A percentile compares a stretch with the other conserved stretches of the same genome.
These are phyloP conservation scores for Populus davidiana DNA, from an alignment of 345 rosid genomes.

Conservation along the genomic window DNA sequence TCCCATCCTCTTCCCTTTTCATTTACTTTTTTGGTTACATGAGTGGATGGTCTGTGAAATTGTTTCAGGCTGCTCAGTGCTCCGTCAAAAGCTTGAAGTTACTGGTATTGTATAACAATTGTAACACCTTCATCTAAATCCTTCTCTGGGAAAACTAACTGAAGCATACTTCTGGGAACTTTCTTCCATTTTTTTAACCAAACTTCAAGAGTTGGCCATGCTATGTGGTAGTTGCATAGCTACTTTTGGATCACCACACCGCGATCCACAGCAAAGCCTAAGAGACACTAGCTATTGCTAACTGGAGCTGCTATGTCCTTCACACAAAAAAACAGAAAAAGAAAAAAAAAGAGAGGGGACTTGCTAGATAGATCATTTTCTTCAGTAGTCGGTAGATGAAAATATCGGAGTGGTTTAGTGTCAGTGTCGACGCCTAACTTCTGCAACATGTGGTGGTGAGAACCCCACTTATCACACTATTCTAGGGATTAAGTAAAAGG, in stretches of 20 bases:
- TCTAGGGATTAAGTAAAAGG: too few relatives aligned
- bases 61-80: too few relatives aligned
- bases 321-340: too few relatives aligned
- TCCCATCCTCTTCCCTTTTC: neutral
- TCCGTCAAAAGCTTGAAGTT: too few relatives aligned
- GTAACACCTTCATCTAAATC: neutral
- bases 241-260: neutral
- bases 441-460: neutral
- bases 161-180: neutral
- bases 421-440: constrained; percentile 13
- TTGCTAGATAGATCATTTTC: neutral
- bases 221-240: too few relatives aligned
- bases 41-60: too few relatives aligned
- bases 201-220: neutral
- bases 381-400: neutral
- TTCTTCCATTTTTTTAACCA: neutral
- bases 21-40: too few relatives aligned
- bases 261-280: neutral
- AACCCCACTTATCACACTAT: too few relatives aligned
- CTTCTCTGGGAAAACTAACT: neutral
- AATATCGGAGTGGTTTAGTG: neutral
- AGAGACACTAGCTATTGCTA: neutral
- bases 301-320: too few relatives aligned
- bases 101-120: neutral
- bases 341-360: neutral